A percentile compares a stretch with the other conserved stretches of the same genome.
These are phyloP conservation scores for Hypoxylon sp. DNA, from an alignment of 2,329 filamentous ascomycete species.

Conservation along the genomic window DNA sequence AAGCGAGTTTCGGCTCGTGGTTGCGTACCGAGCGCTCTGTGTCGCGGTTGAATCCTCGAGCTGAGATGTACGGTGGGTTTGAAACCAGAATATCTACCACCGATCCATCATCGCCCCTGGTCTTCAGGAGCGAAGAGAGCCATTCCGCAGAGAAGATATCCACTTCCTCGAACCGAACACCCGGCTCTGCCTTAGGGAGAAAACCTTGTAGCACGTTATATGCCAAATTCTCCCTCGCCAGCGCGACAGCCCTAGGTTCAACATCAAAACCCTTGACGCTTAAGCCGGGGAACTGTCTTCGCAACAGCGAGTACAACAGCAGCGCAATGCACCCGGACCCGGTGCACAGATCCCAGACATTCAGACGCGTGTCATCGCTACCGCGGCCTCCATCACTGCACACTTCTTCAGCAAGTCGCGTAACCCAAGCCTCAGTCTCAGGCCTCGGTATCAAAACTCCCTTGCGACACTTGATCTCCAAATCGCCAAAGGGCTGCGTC, in stretches of 20 bases:
- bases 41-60: slow-evolving; percentile 70
- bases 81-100: slow-evolving; percentile 79
- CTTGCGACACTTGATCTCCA: slow-evolving; percentile 81
- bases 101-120: not conserved
- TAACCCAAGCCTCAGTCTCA: slow-evolving; percentile 79
- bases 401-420: slow-evolving; percentile 62
- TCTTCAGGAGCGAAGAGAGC: slow-evolving; percentile 50
- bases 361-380: slow-evolving; percentile 57
- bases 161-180: slow-evolving; percentile 62
- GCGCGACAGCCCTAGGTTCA: slow-evolving; percentile 72
- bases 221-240: slow-evolving; percentile 75
- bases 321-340: slow-evolving; percentile 93
- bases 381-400: slow-evolving; percentile 27
- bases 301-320: slow-evolving; percentile 76
- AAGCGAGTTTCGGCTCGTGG: slow-evolving; percentile 84
- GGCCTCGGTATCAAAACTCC: slow-evolving; percentile 90
- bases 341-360: slow-evolving; percentile 87
- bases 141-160: slow-evolving; percentile 65
- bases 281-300: slow-evolving; percentile 58
- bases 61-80: slow-evolving; percentile 93
- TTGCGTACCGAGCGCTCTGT: slow-evolving; percentile 82
- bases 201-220: slow-evolving; percentile 60
- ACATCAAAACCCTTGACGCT: slow-evolving; percentile 81
- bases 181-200: slow-evolving; percentile 37
- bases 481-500: slow-evolving; percentile 85